Conservation (phyloP, 495 filamentous ascomycete genomes). For the Hyaloscypha finlandica region DNA sequence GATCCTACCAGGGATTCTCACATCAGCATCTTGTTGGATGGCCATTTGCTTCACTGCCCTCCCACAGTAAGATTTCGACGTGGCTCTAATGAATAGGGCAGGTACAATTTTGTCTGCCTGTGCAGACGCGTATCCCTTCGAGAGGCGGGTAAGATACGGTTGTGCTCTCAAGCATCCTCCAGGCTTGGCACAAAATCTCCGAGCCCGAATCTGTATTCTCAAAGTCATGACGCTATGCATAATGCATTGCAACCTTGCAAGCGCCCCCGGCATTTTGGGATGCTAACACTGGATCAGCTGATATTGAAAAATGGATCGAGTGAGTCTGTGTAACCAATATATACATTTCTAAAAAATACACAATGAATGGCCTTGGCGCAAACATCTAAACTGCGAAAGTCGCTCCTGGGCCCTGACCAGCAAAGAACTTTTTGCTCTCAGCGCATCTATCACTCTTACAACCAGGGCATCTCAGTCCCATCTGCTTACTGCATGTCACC, state of each 20-base stretch:
- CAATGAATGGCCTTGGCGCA: background rate
- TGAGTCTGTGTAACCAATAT: background rate
- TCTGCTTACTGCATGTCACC: constrained; percentile 72
- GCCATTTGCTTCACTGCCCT: background rate
- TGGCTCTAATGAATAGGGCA: background rate
- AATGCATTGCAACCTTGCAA: background rate
- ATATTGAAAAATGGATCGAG: background rate
- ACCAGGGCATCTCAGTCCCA: constrained; percentile 89
- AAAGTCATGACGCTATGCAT: constrained; percentile 8
- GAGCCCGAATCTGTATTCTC: background rate
- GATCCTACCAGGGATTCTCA: background rate
- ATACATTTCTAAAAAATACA: constrained; percentile 1
- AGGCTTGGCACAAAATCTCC: background rate
- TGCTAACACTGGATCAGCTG: background rate
- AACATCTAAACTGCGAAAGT: constrained; percentile 25
- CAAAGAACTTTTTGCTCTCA: constrained; percentile 92
- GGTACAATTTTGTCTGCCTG: background rate
- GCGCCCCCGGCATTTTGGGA: background rate
- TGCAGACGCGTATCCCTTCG: background rate
- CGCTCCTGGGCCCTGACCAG: constrained; percentile 31
- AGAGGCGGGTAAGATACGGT: background rate
- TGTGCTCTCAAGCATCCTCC: background rate
- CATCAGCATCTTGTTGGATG: background rate
- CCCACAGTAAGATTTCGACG: background rate
- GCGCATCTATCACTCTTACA: constrained; percentile 89